Evolutionary conservation across 495 filamentous ascomycete species (phyloP).

Genomic region (Xylaria curta): DNA sequence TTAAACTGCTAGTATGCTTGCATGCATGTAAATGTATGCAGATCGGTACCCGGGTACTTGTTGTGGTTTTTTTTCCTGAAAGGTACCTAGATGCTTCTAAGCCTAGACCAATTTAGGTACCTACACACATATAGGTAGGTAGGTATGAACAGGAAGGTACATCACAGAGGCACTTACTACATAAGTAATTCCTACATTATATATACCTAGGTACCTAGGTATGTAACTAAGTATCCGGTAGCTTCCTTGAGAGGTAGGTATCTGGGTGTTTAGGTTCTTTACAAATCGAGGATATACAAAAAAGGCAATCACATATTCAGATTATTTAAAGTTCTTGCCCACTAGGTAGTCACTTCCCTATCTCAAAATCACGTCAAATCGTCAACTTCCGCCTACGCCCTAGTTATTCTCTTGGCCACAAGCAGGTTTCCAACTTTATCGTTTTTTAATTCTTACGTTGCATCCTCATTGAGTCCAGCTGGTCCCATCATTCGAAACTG

Average conservation of each 20-base stretch:
- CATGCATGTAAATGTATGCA: not conserved
- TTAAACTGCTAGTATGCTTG: not conserved
- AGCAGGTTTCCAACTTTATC: not conserved
- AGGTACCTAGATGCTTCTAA: too few relatives aligned
- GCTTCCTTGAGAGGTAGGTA: not conserved
- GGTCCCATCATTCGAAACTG: not conserved
- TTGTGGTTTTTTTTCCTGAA: too few relatives aligned
- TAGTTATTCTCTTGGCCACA: not conserved
- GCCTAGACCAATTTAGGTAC: too few relatives aligned
- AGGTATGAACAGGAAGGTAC: not conserved
- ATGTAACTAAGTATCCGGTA: not conserved
- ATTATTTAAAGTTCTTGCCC: not conserved
- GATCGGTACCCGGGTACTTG: too few relatives aligned
- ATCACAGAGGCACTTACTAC: not conserved
- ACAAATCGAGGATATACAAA: too few relatives aligned
- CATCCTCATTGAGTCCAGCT: not conserved
- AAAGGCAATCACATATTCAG: not conserved
- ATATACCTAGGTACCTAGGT: not conserved
- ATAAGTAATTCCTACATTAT: too few relatives aligned
- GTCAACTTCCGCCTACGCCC: too few relatives aligned
- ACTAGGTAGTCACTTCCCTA: too few relatives aligned
- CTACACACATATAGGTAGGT: not conserved
- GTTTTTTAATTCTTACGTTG: not conserved
- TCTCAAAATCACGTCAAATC: too few relatives aligned
- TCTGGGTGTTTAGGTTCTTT: not conserved